Percentiles rank a stretch among this genome's conserved stretches.
phyloP scores from a whole-genome alignment of 192 early-diverging fungal species.

The Lunasporangiospora selenospora region DNA sequence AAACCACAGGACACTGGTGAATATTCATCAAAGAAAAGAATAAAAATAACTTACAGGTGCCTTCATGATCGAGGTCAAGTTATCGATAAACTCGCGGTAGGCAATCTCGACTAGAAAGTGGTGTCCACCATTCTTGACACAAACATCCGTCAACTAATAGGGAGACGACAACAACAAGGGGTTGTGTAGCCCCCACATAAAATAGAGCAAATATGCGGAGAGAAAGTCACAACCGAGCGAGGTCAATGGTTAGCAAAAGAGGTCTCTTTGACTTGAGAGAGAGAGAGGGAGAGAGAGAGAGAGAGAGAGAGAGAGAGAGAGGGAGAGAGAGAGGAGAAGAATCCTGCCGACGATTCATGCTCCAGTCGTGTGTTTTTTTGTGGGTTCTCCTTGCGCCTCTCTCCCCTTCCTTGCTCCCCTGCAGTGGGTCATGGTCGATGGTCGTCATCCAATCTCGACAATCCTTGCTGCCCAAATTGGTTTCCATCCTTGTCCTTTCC shows the following conservation, averaged over 20 bases:
- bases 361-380: too few relatives aligned
- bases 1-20: too few relatives aligned
- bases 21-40: neutral
- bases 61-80: slow-evolving; percentile 59
- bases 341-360: too few relatives aligned
- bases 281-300: neutral
- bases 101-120: slow-evolving; percentile 89
- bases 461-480: too few relatives aligned
- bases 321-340: neutral
- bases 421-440: too few relatives aligned
- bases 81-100: slow-evolving; percentile 89
- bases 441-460: too few relatives aligned
- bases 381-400: too few relatives aligned
- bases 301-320: neutral
- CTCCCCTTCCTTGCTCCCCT: too few relatives aligned
- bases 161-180: too few relatives aligned
- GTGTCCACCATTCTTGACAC: slow-evolving; percentile 93
- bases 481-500: too few relatives aligned
- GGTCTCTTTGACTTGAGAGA: neutral
- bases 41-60: slow-evolving; percentile 7
- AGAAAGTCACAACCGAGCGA: too few relatives aligned
- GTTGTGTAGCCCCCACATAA: neutral
- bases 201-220: slow-evolving; percentile 1
- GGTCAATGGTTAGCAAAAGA: too few relatives aligned
- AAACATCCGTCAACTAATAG: slow-evolving; percentile 83